Conservation (phyloP, 2,329 filamentous ascomycete species). For the Cercospora sesami region DNA sequence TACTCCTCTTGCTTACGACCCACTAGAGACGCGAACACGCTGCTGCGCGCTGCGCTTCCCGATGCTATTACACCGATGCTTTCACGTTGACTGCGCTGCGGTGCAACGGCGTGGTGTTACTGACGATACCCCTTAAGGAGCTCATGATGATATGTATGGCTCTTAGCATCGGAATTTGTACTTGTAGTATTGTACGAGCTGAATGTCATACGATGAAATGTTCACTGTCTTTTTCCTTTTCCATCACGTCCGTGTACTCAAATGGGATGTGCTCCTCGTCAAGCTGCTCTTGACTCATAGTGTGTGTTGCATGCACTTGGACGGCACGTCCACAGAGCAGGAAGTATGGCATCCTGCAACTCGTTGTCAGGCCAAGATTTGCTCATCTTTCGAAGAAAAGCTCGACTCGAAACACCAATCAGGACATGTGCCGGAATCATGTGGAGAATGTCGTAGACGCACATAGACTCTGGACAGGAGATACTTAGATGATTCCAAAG, state of each 20-base stretch:
- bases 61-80: neutral
- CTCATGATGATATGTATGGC: conserved; percentile 21
- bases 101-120: conserved; percentile 21
- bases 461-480: too few relatives aligned
- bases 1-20: conserved; percentile 19
- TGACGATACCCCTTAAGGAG: conserved; percentile 31
- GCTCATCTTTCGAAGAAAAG: too few relatives aligned
- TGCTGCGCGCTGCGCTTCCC: neutral
- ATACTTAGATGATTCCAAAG: too few relatives aligned
- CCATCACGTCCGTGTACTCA: neutral
- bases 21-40: conserved; percentile 4
- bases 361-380: too few relatives aligned
- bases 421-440: too few relatives aligned
- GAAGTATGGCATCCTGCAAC: too few relatives aligned
- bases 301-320: neutral
- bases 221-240: neutral
- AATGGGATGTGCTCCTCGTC: neutral
- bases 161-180: conserved; percentile 21
- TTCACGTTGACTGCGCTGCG: neutral
- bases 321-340: neutral
- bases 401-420: too few relatives aligned
- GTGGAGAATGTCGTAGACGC: too few relatives aligned
- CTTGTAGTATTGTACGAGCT: conserved; percentile 20
- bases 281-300: neutral
- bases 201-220: conserved; percentile 16